A percentile compares a stretch with the other conserved stretches of the same genome.
Conservation (phyloP, 805 yeast species). For the Sugiyamaella floridensis region DNA sequence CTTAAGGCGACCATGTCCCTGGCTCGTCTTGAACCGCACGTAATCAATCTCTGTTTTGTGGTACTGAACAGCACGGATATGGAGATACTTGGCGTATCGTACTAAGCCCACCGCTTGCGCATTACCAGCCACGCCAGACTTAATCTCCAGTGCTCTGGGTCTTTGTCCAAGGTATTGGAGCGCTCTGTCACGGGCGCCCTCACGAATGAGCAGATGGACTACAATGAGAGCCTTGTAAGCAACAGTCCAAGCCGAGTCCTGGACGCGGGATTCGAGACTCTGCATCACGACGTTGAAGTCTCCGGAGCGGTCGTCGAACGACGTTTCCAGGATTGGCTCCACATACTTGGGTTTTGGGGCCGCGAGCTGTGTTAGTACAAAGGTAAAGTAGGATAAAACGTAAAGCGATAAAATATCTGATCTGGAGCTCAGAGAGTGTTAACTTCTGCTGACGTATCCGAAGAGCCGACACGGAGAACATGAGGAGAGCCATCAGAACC, state of each 20-base stretch:
- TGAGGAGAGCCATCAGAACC: no score
- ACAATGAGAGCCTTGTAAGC: conserved; percentile 82
- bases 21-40: conserved; percentile 50
- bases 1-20: conserved; percentile 55
- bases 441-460: no score
- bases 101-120: conserved; percentile 38
- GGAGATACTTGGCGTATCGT: conserved; percentile 66
- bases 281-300: conserved; percentile 65
- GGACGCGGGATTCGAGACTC: conserved; percentile 53
- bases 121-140: conserved; percentile 22
- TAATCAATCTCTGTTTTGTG: conserved; percentile 54
- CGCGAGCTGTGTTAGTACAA: conserved; percentile 47
- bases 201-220: conserved; percentile 83
- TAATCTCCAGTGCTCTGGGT: conserved; percentile 45
- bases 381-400: neutral
- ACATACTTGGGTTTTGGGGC: conserved; percentile 97
- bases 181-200: conserved; percentile 76
- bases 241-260: conserved; percentile 84
- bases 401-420: neutral
- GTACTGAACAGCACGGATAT: conserved; percentile 61
- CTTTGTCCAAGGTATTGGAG: conserved; percentile 49
- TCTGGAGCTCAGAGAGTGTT: neutral
- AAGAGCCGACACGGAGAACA: no score
- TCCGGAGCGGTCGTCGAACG: conserved; percentile 49
- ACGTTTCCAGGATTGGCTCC: conserved; percentile 80